phyloP scores from a whole-genome alignment of 2,329 filamentous ascomycete species.

The Trichoderma sp. region DNA sequence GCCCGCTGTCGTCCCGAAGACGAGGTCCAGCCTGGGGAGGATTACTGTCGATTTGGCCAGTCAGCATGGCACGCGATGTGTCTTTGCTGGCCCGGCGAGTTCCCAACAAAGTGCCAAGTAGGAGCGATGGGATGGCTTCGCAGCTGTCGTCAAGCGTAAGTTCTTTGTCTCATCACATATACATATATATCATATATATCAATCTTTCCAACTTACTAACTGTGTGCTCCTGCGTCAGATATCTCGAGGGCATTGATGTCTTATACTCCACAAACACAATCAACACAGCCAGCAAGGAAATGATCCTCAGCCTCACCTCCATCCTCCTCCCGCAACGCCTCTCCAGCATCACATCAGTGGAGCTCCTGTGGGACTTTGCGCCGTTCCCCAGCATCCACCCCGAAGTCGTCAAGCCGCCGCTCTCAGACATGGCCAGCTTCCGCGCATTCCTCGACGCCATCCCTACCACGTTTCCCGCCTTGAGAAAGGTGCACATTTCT shows the following conservation, averaged over 20 bases:
- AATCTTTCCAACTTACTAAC: neutral
- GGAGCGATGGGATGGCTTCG: conserved; percentile 34
- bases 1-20: neutral
- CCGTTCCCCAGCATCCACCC: conserved; percentile 17
- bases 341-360: conserved; percentile 24
- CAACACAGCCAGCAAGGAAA: conserved; percentile 23
- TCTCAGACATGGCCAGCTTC: conserved; percentile 20
- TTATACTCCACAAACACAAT: conserved; percentile 32
- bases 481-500: conserved; percentile 23
- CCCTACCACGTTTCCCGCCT: conserved; percentile 20
- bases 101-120: conserved; percentile 24
- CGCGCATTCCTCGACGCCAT: conserved; percentile 22
- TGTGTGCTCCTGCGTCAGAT: conserved; percentile 18
- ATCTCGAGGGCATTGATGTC: conserved; percentile 30
- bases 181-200: neutral
- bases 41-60: conserved; percentile 23
- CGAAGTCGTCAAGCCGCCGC: neutral
- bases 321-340: conserved; percentile 27
- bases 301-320: conserved; percentile 22
- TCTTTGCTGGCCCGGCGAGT: conserved; percentile 24
- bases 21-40: conserved; percentile 22
- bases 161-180: neutral
- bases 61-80: conserved; percentile 19
- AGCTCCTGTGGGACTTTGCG: conserved; percentile 28
- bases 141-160: conserved; percentile 31